phyloP scores from a whole-genome alignment of 2,329 filamentous ascomycete species.

The Trichothecium roseum region DNA sequence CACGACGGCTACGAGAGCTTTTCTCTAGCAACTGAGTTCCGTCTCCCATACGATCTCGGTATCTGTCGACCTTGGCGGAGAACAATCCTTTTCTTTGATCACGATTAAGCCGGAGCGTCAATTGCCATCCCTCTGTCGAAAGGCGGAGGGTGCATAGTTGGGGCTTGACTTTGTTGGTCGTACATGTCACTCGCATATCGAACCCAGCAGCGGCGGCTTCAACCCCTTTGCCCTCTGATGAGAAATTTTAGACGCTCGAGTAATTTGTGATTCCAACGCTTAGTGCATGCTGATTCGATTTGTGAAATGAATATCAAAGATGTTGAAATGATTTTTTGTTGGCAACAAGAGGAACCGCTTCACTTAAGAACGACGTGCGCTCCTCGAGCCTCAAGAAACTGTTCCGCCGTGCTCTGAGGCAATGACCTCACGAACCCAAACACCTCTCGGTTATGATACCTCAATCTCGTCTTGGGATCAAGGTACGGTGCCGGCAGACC shows the following conservation, averaged over 20 bases:
- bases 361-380: slow-evolving; percentile 92
- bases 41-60: slow-evolving; percentile 68
- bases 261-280: too few relatives aligned
- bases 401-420: slow-evolving; percentile 74
- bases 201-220: too few relatives aligned
- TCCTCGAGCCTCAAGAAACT: slow-evolving; percentile 79
- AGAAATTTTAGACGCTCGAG: too few relatives aligned
- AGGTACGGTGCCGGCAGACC: slow-evolving; percentile 85
- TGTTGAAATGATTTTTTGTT: too few relatives aligned
- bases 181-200: slow-evolving; percentile 41
- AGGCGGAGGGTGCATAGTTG: slow-evolving; percentile 77
- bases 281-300: too few relatives aligned
- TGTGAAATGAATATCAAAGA: too few relatives aligned
- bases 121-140: slow-evolving; percentile 71
- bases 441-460: slow-evolving; percentile 89
- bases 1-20: slow-evolving; percentile 41
- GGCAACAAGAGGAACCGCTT: too few relatives aligned
- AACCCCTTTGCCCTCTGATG: neutral
- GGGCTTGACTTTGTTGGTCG: slow-evolving; percentile 92
- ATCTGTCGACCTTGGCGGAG: slow-evolving; percentile 66
- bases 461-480: slow-evolving; percentile 86
- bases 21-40: slow-evolving; percentile 52
- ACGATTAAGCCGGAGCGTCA: slow-evolving; percentile 99
- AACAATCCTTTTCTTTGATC: slow-evolving; percentile 52
- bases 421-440: slow-evolving; percentile 74